phyloP scores from a whole-genome alignment of 441 rosid genomes.

The Arabidopsis lyrata region DNA sequence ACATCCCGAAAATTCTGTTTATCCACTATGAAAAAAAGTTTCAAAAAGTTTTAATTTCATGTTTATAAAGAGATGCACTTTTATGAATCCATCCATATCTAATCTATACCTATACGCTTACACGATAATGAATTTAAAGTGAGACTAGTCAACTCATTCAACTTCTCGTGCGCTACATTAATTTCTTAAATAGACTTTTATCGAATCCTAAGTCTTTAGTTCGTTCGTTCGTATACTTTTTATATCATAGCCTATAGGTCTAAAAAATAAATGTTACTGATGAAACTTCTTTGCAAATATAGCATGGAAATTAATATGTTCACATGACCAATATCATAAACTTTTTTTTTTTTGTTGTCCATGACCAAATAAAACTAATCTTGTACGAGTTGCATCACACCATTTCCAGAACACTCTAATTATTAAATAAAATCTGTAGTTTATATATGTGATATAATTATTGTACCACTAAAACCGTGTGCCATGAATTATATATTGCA shows the following conservation, averaged over 20 bases:
- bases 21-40: not conserved
- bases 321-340: slow-evolving; percentile 8
- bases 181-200: slow-evolving; percentile 30
- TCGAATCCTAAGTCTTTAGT: slow-evolving; percentile 41
- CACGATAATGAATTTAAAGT: slow-evolving; percentile 24
- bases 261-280: slow-evolving; percentile 18
- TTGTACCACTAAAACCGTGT: slow-evolving; percentile 9
- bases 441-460: too few species aligned
- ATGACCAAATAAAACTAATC: not conserved
- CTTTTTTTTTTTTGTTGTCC: not conserved
- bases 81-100: slow-evolving; percentile 13
- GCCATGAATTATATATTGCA: not conserved
- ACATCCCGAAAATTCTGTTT: too few species aligned
- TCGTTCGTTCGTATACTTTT: slow-evolving; percentile 28
- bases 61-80: slow-evolving; percentile 11
- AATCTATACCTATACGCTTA: slow-evolving; percentile 10
- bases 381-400: slow-evolving; percentile 24
- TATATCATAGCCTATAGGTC: slow-evolving; percentile 13
- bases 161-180: slow-evolving; percentile 41
- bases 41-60: not conserved
- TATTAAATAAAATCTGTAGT: not conserved
- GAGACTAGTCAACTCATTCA: slow-evolving; percentile 41
- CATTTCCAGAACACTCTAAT: slow-evolving; percentile 18
- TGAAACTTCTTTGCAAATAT: slow-evolving; percentile 35
- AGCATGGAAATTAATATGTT: not conserved